Evolutionary conservation across 768 basidiomycete genomes (phyloP).

Genomic region (Neoboletus brunneissimus): DNA sequence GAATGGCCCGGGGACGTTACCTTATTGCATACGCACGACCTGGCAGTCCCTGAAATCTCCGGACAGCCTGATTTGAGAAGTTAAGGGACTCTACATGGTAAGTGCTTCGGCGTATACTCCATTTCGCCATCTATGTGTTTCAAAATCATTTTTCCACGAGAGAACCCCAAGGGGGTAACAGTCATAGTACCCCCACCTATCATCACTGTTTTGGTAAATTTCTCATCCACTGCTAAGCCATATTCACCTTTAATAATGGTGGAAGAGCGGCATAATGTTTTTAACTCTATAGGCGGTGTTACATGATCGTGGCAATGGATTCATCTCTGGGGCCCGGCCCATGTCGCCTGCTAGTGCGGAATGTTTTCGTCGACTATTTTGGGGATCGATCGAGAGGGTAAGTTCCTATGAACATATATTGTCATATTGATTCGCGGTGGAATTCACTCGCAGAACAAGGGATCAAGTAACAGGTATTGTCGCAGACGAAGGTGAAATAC

Average conservation of each 20-base stretch:
- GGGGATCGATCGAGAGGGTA: background rate
- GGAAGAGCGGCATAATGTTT: background rate
- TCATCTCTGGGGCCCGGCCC: background rate
- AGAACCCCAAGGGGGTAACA: background rate
- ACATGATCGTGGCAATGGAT: background rate
- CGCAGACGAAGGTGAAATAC: too few relatives aligned
- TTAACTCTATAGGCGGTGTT: background rate
- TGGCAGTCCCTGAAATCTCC: background rate
- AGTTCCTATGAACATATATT: background rate
- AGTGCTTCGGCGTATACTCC: background rate
- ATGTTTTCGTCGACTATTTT: background rate
- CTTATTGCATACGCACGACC: background rate
- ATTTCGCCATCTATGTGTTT: background rate
- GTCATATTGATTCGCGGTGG: background rate
- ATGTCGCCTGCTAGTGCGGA: background rate
- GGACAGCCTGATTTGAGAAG: background rate
- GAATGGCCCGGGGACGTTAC: background rate
- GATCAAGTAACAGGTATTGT: too few relatives aligned
- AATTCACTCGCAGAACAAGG: too few relatives aligned
- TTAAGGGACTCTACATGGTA: too few relatives aligned
- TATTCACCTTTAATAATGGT: background rate
- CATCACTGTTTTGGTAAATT: background rate
- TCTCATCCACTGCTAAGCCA: background rate
- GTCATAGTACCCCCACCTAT: background rate
- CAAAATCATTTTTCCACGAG: background rate